Base-by-base conservation (phyloP, 768 basidiomycete genomes). In the Phylloporus arenicola region DNA sequence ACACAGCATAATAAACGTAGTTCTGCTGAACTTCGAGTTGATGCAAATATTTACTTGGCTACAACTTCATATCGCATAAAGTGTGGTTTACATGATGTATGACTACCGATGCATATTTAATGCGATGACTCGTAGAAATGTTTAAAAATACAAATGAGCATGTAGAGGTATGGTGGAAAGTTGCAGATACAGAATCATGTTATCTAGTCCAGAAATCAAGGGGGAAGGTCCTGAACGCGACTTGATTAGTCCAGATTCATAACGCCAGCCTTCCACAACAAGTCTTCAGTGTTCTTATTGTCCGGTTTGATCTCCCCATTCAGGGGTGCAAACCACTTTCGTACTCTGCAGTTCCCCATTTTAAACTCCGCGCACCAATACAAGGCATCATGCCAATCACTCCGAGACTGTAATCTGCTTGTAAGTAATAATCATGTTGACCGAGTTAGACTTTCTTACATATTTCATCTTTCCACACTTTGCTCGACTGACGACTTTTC, bases 291-390 rank as follows among this genome's bases (percentile, higher is more conserved):
- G 48, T 75, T 68, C 19, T 63, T 46, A 1, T 57, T 75, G 58
- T 86, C 75, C 3, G 83, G 83, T 63, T 85, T 86, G 48, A 85
- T 75, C 53, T 84, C 82, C 16, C 83, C 84, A 47, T 83, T 79
- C 43, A 81, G 67, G 6, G 84, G 83, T 2, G 83, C 75, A 59
- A 81, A 79, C 60, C 79, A 81, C 61, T 79, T 82, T 30, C 82
- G 77, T 29, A 80, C 61, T 48, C 73, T 74, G 30, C 30, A 17
- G 1, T 24, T 25, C 61, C 43, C 65, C 42, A 72, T 66, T 11
- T 16, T 6, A 50, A 77, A 83, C 43, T 74, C 63, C 29, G 79
- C 81, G 14, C 75, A 75, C 63, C 79, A 85, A 54, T 74, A 80
- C 19, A 81, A 62, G 20, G 79, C 79, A 27, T 75, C 67, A 6